Percentiles rank a stretch among this genome's conserved stretches.
These are phyloP conservation scores for Annulohypoxylon moriforme DNA, from an alignment of 495 filamentous ascomycete genomes.

Conservation along the genomic window DNA sequence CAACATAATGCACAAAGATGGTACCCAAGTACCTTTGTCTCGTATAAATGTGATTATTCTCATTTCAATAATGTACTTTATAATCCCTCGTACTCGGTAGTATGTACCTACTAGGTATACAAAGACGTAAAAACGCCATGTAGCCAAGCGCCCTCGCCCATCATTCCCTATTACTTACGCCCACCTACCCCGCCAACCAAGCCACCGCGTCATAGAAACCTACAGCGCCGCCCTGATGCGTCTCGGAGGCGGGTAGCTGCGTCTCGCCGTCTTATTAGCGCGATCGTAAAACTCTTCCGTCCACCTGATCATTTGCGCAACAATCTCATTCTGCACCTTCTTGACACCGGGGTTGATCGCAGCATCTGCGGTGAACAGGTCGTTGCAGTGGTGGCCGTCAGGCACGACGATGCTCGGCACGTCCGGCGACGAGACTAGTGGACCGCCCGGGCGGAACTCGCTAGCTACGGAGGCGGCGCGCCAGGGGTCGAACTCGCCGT, in stretches of 20 bases:
- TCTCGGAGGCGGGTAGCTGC: neutral
- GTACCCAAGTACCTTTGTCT: no score
- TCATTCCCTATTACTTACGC: neutral
- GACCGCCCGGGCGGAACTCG: constrained; percentile 64
- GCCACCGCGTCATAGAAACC: neutral
- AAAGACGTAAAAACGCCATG: no score
- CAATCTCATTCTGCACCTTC: constrained; percentile 54
- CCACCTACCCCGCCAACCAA: neutral
- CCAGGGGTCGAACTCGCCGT: constrained; percentile 73
- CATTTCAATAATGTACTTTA: no score
- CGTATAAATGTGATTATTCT: no score
- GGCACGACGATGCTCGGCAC: constrained; percentile 67
- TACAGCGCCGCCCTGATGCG: neutral
- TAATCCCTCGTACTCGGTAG: no score
- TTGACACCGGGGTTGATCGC: constrained; percentile 41
- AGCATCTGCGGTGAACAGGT: constrained; percentile 58
- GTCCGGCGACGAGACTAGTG: constrained; percentile 55
- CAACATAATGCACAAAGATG: no score
- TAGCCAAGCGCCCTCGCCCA: neutral
- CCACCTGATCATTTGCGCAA: constrained; percentile 63
- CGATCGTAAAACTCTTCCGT: constrained; percentile 57
- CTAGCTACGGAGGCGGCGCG: constrained; percentile 63
- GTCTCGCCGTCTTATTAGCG: neutral
- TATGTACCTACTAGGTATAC: no score
- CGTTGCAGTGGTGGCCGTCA: constrained; percentile 64